Conservation (phyloP, 2,329 filamentous ascomycete species). For the Diplodia intermedia region DNA sequence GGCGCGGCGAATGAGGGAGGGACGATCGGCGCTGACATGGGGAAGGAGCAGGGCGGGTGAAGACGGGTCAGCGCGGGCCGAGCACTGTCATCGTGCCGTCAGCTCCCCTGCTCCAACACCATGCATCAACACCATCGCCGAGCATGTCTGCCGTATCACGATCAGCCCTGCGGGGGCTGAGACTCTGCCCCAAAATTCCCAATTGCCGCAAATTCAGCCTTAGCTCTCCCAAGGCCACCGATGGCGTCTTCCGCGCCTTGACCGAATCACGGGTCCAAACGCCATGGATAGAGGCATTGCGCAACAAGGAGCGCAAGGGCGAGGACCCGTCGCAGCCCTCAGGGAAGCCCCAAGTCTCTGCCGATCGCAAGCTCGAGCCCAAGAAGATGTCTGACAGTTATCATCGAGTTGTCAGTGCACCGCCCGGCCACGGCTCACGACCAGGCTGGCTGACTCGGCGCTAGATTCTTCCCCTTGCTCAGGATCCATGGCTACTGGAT, state of each 20-base stretch:
- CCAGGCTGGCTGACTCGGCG: conserved; percentile 39
- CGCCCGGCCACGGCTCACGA: background rate
- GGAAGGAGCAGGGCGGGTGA: conserved; percentile 16
- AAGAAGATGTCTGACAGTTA: conserved; percentile 76
- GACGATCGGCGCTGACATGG: conserved; percentile 22
- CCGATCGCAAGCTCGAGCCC: conserved; percentile 65
- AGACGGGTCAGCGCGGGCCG: conserved; percentile 21
- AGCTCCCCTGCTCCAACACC: background rate
- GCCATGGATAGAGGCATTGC: conserved; percentile 73
- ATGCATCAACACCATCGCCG: conserved; percentile 16
- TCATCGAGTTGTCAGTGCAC: conserved; percentile 65
- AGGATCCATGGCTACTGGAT: conserved; percentile 78
- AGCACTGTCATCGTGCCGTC: conserved; percentile 7
- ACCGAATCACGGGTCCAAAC: conserved; percentile 67
- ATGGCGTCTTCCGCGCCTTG: conserved; percentile 67
- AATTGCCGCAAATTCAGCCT: conserved; percentile 27
- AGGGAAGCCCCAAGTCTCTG: conserved; percentile 45
- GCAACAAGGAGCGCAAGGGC: conserved; percentile 55
- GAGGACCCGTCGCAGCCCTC: conserved; percentile 42
- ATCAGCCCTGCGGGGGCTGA: conserved; percentile 4
- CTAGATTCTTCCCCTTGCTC: conserved; percentile 70
- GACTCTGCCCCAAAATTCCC: background rate
- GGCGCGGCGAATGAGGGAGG: conserved; percentile 2
- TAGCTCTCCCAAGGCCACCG: conserved; percentile 47
- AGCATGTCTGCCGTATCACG: conserved; percentile 21